Base-by-base conservation (phyloP, 2,329 filamentous ascomycete species). In the Elsinoe batatas region DNA sequence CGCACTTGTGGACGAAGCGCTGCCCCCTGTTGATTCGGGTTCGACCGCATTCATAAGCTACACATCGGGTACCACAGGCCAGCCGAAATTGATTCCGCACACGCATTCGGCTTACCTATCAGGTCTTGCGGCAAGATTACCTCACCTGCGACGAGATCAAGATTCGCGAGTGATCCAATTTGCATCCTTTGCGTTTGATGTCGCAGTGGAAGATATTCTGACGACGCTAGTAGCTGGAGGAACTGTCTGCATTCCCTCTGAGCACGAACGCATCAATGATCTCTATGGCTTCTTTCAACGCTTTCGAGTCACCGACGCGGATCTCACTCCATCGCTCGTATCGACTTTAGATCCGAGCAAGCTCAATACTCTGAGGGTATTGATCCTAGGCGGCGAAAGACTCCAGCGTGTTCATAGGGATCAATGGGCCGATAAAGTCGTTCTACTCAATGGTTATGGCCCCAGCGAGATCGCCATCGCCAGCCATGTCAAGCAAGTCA, bases 221-320 rank as follows among this genome's bases (percentile, higher is more conserved):
- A 56, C 54, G 6, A 62, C 61, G 3, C 44, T 63, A 7, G 54
- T 56, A 11, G 56, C 53, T 8, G 63, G 63, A 4, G 60, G 58
- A 4, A 60, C 58, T 3, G 40, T 64, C 12, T 64, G 62, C 44
- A 53, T 62, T 3, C 62, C 62, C 2, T 58, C 56, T 10, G 60
- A 62, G 1, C 46, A 58, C 11, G 55, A 63, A 17, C 58, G 58
- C 12, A 33, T 60, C n/a, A 57, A 57, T 1, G 54, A 59, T 49
- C 38, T 56, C 1, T 57, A 58, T 46, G 26, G 38, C 10, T 58
- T 56, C 22, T 58, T 61, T 30, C 53, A 60, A 26, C 43, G 51
- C 13, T 22, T 60, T 3, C 13, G 37, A 8, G 57, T 58, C 4
- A 60, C 35, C 12, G 55, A 60, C 22, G 59, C 59, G 44, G 56